Conservation (phyloP, 148 eudicot genomes). For the Rhododendron griersonianum region DNA sequence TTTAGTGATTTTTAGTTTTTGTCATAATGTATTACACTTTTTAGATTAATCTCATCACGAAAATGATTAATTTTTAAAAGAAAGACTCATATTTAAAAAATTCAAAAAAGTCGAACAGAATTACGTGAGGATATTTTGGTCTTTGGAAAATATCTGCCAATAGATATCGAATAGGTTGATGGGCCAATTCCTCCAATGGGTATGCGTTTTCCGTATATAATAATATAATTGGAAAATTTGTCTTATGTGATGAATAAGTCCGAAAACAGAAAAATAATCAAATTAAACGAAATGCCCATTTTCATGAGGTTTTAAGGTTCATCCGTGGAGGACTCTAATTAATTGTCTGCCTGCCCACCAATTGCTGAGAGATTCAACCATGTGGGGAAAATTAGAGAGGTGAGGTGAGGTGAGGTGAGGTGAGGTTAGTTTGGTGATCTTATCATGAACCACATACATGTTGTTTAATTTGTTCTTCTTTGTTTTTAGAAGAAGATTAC, state of each 20-base stretch:
- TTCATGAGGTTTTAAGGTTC: constrained; percentile 18
- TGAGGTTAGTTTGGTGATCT: not conserved
- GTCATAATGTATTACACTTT: too few species aligned
- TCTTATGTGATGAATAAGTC: not conserved
- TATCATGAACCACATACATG: not conserved
- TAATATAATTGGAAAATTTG: not conserved
- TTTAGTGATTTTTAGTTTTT: too few species aligned
- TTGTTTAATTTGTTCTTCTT: not conserved
- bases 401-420: not conserved
- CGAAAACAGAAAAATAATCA: not conserved
- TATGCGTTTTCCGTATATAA: not conserved
- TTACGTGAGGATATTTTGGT: not conserved
- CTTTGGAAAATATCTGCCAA: too few species aligned
- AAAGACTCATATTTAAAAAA: too few species aligned
- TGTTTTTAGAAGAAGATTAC: not conserved
- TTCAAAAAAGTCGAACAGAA: too few species aligned
- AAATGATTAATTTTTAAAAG: too few species aligned
- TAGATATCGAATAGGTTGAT: not conserved
- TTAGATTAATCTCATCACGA: too few species aligned
- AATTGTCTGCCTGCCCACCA: constrained; percentile 11
- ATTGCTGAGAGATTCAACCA: constrained; percentile 8
- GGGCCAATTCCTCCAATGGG: not conserved
- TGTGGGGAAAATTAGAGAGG: constrained; percentile 8
- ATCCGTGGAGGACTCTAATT: constrained; percentile 23
- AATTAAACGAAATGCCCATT: constrained; percentile 10